Evolutionary conservation across 1,284 basidiomycete species (phyloP).

Genomic region (Moniliella sp.): DNA sequence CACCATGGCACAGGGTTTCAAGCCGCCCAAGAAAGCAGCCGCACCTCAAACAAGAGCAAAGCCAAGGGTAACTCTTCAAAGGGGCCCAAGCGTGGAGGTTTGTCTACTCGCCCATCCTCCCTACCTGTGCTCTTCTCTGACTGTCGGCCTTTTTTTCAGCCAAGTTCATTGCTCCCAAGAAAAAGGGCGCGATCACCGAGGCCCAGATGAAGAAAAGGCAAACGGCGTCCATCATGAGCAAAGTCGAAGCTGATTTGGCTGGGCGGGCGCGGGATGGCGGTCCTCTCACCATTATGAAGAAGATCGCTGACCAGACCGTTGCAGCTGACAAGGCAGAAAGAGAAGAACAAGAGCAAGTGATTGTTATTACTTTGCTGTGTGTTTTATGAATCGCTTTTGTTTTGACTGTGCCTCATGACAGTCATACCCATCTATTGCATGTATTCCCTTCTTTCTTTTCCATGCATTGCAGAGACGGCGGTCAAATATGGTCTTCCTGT

Average conservation of each 20-base stretch:
- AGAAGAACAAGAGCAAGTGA: conserved; percentile 2
- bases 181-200: too few species aligned
- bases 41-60: not conserved
- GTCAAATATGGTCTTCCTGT: too few species aligned
- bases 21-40: not conserved
- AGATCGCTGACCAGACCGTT: not conserved
- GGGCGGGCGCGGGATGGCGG: conserved; percentile 1
- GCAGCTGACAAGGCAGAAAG: not conserved
- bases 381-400: too few species aligned
- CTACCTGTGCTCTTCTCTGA: not conserved
- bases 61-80: not conserved
- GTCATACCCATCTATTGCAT: too few species aligned
- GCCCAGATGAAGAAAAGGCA: not conserved
- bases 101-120: not conserved
- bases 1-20: not conserved
- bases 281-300: conserved; percentile 4
- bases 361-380: too few species aligned
- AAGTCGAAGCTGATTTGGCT: conserved; percentile 3
- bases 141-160: not conserved
- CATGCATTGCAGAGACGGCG: too few species aligned
- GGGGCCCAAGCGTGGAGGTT: not conserved
- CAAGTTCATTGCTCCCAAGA: not conserved
- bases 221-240: conserved; percentile 1
- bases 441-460: too few species aligned
- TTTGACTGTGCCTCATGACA: too few species aligned